phyloP scores from a whole-genome alignment of 176 grass and related monocot genomes.

The Saccharum officinarum region DNA sequence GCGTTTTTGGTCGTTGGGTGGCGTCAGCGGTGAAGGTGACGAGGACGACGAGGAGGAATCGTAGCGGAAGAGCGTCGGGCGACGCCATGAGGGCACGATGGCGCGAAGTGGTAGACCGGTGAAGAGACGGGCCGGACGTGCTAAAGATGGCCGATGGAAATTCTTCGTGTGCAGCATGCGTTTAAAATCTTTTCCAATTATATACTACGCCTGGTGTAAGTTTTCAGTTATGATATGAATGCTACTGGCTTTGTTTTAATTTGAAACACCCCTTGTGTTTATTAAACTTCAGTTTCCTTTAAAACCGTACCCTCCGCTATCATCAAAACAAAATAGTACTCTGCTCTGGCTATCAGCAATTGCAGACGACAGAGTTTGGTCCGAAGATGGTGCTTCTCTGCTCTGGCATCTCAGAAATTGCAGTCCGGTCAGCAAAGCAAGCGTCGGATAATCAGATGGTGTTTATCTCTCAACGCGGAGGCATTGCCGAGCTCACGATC shows the following conservation, averaged over 20 bases:
- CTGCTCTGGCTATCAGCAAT: background rate
- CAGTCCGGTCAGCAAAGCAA: no score
- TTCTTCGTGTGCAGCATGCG: background rate
- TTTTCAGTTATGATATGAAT: background rate
- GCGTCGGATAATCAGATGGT: no score
- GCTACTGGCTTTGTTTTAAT: constrained; percentile 13
- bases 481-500: no score
- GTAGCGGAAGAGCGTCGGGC: background rate
- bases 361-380: no score
- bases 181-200: background rate
- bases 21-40: background rate
- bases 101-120: background rate
- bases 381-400: background rate
- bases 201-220: background rate
- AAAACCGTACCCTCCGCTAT: background rate
- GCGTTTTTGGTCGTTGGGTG: constrained; percentile 20
- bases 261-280: constrained; percentile 4
- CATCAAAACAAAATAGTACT: background rate
- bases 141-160: background rate
- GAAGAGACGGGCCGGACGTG: background rate
- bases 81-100: constrained; percentile 38
- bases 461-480: no score
- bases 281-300: background rate
- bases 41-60: constrained; percentile 5
- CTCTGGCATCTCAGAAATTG: background rate